Base-by-base conservation (phyloP, 768 basidiomycete genomes). In the Neoboletus magnificus region DNA sequence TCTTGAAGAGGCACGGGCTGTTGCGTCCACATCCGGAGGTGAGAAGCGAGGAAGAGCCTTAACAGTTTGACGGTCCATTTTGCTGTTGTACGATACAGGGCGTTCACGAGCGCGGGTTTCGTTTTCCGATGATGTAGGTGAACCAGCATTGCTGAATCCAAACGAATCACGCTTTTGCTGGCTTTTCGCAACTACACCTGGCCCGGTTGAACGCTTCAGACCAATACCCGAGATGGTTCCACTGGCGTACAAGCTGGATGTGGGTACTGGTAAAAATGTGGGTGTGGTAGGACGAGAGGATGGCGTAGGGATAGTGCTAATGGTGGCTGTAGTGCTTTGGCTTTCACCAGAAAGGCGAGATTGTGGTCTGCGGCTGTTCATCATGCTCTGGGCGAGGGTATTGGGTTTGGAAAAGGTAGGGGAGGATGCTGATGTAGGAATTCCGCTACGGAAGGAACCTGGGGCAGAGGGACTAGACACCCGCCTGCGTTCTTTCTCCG, bases 211-310 rank as follows among this genome's bases (percentile, higher is more conserved):
- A 41, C 85, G 81, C 69, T 88, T 90, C 55, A 82, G 64, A 3
- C 80, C 79, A 30, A 71, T 69, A 12, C 77, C 77, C 22, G 75
- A 42, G 27, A 48, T 48, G 30, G 53, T 30, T 42, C 74, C 63
- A 32, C 74, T 73, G n/a, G 74, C 65, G 56, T 83, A 81, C 23
- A 82, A 55, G 37, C 80, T 74, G 27, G 76, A 71, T 25, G 82
- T 78, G 3, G 89, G 86, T 30, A 89, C 60, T n/a, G 89, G 89
- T 25, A 91, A 76, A 62, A 87, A 85, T 18, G 88, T 89, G 10
- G 89, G 89, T 23, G 89, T 89, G 22, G 85, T 69, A 10, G 89
- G 89, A 2, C 89, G 83, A 37, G 87, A 88, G 5, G 78, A 73
- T 18, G 87, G 81, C 5, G 86, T 84, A 11, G 84, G 79, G 47